Evolutionary conservation across 1,284 basidiomycete genomes (phyloP), one percentile per base, ranked within the genome.

Genomic region (Boletellus deceptivus): DNA sequence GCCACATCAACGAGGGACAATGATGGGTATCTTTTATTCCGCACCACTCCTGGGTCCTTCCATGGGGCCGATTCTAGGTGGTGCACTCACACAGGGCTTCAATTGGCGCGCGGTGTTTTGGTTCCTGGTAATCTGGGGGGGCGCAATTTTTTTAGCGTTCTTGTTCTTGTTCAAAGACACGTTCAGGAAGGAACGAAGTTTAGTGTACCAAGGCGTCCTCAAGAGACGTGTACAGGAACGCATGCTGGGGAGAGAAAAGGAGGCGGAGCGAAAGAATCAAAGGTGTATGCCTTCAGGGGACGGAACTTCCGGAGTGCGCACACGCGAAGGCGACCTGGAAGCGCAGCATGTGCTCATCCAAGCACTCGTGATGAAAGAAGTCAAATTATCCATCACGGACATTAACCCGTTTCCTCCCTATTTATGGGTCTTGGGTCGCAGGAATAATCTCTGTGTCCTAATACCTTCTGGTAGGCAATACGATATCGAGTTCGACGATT

Each of bases 41-140:
- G 79, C 81, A 16, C 82, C 80, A 2, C 71, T 81, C 16, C 72
- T 83, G 16, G 82, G 88, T 0, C 81, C 82, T 4, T 74, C 84
- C 0, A 59, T 92, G 2, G 91, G 89, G 0, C 86, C 90, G 1
- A 77, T 93, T 36, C 64, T 81, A 33, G 84, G 84, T 16, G 92
- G 92, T 10, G 82, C 75, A 0, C 74, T 93, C 5, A 85, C 86
- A 0, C 75, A 85, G 54, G 78, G 75, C 0, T 83, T 86, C 62
- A 75, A 72, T 55, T 94, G 92, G 91, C 80, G 91, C 25, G 82
- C 84, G 2, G 82, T 89, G 0, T 91, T 94, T 69, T 94, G 89
- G 80, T 91, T 93, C 66, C 75, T 93, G 31, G 74, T 80, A 3
- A 85, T 85, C 41, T 78, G 84, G 55, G 80, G 80, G 8, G 82